Evolutionary conservation across 768 basidiomycete species (phyloP).

Genomic region (Leccinum obscurum): DNA sequence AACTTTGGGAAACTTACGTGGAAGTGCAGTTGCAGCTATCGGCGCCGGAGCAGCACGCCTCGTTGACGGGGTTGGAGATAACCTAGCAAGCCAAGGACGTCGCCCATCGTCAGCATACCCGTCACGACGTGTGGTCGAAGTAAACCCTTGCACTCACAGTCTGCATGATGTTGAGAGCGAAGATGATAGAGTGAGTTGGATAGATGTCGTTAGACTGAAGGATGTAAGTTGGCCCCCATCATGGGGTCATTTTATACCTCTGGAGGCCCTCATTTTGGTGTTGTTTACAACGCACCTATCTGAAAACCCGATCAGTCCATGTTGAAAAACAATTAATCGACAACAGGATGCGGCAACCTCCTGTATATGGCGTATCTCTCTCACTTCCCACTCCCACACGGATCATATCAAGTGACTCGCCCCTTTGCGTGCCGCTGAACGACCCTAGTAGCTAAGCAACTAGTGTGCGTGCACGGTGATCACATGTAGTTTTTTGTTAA

Average conservation of each 20-base stretch:
- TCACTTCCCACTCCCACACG: not conserved
- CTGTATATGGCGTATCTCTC: not conserved
- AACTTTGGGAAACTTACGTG: conserved; percentile 1
- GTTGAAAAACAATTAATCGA: not conserved
- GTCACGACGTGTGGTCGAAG: not conserved
- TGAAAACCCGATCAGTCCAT: not conserved
- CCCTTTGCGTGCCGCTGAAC: not conserved
- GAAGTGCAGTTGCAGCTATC: conserved; percentile 16
- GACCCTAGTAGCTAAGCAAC: not conserved
- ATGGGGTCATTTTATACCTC: conserved; percentile 13
- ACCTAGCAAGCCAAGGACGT: conserved; percentile 6
- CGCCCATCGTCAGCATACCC: not conserved
- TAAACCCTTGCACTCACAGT: conserved; percentile 10
- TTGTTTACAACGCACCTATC: conserved; percentile 1
- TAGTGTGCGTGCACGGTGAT: not conserved
- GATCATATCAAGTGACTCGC: not conserved
- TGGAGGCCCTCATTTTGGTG: conserved; percentile 3
- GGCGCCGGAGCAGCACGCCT: conserved; percentile 20
- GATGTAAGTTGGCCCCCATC: not conserved
- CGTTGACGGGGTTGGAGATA: conserved; percentile 11
- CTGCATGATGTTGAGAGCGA: conserved; percentile 15
- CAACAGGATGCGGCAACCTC: not conserved
- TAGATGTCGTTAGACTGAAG: not conserved
- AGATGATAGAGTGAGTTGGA: conserved; percentile 6
- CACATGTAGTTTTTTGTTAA: not conserved